These are phyloP conservation scores for Ambrosia hybrid DNA, from an alignment of 140 eudicot genomes.

Conservation along the genomic window DNA sequence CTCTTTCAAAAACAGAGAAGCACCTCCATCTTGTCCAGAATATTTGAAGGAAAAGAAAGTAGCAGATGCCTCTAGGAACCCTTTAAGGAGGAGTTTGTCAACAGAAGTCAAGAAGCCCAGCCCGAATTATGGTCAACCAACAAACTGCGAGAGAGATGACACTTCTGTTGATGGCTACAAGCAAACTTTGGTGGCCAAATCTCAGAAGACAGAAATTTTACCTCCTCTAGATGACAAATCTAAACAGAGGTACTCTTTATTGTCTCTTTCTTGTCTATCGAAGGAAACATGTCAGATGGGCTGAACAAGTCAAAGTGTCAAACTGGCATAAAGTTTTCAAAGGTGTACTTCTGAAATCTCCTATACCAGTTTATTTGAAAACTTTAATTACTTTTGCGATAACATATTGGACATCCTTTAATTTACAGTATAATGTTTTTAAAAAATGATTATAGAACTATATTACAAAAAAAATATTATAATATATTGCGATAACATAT, in stretches of 20 bases:
- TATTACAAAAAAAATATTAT: too few relatives aligned
- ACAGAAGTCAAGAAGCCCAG: constrained; percentile 26
- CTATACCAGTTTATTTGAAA: not conserved
- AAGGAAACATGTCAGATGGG: not conserved
- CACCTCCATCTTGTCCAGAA: constrained; percentile 24
- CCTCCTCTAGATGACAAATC: constrained; percentile 55
- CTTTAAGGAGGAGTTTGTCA: constrained; percentile 37
- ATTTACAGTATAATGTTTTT: too few relatives aligned
- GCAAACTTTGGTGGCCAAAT: constrained; percentile 23
- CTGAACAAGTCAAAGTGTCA: not conserved
- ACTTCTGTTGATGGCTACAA: constrained; percentile 28
- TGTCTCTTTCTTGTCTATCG: not conserved
- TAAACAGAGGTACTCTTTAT: constrained; percentile 49
- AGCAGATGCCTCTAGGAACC: constrained; percentile 24
- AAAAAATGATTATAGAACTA: too few relatives aligned
- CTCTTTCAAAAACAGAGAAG: constrained; percentile 40
- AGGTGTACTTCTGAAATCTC: not conserved
- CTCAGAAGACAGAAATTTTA: constrained; percentile 24
- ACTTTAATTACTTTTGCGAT: not conserved
- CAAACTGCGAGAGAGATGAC: constrained; percentile 23
- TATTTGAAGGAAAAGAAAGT: constrained; percentile 42
- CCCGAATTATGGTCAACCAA: constrained; percentile 17
- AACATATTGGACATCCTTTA: not conserved
- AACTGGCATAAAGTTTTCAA: not conserved
- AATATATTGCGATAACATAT: too few relatives aligned